Percentiles rank a stretch among this genome's conserved stretches.
These are phyloP conservation scores for Solanum neorickii DNA, from an alignment of 257 asterid species.

Conservation along the genomic window DNA sequence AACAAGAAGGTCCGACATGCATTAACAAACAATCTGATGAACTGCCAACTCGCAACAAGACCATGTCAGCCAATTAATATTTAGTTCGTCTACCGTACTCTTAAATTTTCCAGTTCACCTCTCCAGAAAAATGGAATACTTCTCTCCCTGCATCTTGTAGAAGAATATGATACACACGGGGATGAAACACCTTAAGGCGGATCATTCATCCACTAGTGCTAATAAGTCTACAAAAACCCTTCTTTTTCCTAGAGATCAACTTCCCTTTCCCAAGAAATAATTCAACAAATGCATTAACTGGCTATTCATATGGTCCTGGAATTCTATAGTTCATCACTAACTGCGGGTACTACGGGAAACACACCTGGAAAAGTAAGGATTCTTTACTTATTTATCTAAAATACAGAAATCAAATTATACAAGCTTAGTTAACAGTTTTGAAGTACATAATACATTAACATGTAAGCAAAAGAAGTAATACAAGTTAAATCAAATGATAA, in stretches of 20 bases:
- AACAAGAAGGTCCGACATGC: background rate
- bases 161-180: background rate
- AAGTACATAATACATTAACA: background rate
- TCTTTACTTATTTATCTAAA: background rate
- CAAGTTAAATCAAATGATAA: background rate
- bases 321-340: background rate
- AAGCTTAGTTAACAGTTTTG: background rate
- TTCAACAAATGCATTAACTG: background rate
- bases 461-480: background rate
- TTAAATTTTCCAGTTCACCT: background rate
- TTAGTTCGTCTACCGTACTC: background rate
- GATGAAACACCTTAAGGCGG: background rate
- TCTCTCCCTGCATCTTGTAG: background rate
- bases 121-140: background rate
- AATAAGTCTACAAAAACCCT: background rate
- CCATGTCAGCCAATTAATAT: background rate
- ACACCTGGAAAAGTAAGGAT: background rate
- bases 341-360: background rate
- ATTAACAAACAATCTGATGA: background rate
- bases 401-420: background rate
- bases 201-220: background rate
- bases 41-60: background rate
- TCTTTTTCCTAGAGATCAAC: background rate
- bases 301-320: background rate
- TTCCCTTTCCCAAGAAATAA: background rate